Evolutionary conservation across 768 basidiomycete species (phyloP).

Genomic region (Lentinula guzmanii): DNA sequence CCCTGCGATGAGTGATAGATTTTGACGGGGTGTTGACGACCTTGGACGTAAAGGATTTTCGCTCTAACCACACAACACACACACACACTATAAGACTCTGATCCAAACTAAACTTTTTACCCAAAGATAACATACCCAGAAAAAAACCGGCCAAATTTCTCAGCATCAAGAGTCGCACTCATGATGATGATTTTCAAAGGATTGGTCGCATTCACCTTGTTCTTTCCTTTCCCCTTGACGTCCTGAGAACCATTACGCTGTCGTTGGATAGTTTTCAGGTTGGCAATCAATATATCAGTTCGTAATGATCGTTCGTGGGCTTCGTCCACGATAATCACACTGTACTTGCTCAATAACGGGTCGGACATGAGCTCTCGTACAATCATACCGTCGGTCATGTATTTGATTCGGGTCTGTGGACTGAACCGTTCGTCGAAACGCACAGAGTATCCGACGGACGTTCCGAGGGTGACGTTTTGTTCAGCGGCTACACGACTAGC

Average conservation of each 20-base stretch:
- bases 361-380: conserved; percentile 87
- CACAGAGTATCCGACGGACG: conserved; percentile 87
- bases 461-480: conserved; percentile 65
- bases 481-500: conserved; percentile 87
- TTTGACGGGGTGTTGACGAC: conserved; percentile 87
- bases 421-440: conserved; percentile 86
- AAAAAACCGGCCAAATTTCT: conserved; percentile 89
- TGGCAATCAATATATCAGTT: conserved; percentile 91
- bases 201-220: conserved; percentile 30
- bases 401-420: conserved; percentile 82
- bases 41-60: conserved; percentile 85
- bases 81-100: not conserved
- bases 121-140: conserved; percentile 41
- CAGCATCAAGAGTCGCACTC: conserved; percentile 96
- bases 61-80: conserved; percentile 43
- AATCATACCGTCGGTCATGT: conserved; percentile 97
- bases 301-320: conserved; percentile 94
- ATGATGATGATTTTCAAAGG: conserved; percentile 92
- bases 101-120: not conserved
- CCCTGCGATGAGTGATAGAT: conserved; percentile 72
- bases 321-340: conserved; percentile 89
- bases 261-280: conserved; percentile 75
- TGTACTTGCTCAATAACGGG: conserved; percentile 70
- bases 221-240: conserved; percentile 39
- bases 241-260: conserved; percentile 45